phyloP scores from a whole-genome alignment of 225 moss, liverwort and hornwort genomes.

The Polytrichum commune region DNA sequence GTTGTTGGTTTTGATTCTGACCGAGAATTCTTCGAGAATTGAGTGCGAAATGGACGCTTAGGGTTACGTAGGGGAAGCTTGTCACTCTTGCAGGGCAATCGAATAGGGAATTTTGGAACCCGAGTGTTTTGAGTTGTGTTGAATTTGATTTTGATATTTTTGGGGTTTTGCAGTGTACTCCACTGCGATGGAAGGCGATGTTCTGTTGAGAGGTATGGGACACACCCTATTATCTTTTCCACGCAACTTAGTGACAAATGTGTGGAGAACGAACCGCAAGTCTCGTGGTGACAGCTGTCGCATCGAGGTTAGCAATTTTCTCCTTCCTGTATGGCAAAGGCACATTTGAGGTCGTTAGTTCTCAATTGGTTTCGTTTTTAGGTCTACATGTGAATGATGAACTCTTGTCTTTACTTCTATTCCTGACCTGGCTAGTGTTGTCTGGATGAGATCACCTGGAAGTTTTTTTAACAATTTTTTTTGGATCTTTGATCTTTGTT shows the following conservation, averaged over 20 bases:
- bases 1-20: no score
- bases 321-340: not conserved
- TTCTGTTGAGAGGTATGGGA: constrained; percentile 20
- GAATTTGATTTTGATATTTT: not conserved
- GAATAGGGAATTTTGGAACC: no score
- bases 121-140: no score
- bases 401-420: not conserved
- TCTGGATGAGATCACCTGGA: not conserved
- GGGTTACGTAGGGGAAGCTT: no score
- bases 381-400: not conserved
- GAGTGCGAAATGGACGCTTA: no score
- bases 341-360: constrained; percentile 6
- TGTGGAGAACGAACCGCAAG: constrained; percentile 15
- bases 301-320: constrained; percentile 7
- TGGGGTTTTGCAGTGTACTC: constrained; percentile 15
- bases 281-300: not conserved
- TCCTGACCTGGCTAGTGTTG: not conserved
- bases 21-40: no score
- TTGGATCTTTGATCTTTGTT: no score
- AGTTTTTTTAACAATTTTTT: not conserved
- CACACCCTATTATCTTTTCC: constrained; percentile 13
- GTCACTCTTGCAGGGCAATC: no score
- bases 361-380: not conserved
- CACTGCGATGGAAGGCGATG: constrained; percentile 36
- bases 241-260: constrained; percentile 18